These are phyloP conservation scores for Solanum commersonii DNA, from an alignment of 257 asterid genomes.

Conservation along the genomic window DNA sequence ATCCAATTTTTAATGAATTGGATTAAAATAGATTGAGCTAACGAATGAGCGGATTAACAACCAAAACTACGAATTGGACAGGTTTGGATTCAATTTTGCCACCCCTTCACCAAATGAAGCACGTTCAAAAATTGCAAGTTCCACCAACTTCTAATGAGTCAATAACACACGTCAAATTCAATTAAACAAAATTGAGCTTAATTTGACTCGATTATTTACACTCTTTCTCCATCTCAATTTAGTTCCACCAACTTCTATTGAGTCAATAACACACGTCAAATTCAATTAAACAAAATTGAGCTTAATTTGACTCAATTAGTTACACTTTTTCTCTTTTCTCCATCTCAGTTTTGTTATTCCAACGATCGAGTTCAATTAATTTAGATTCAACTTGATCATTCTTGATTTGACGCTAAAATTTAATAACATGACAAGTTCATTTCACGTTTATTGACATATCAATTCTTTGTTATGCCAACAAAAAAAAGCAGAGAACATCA, in stretches of 20 bases:
- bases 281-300: neutral
- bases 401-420: neutral
- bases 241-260: neutral
- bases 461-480: neutral
- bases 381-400: neutral
- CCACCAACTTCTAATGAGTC: neutral
- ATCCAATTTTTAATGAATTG: no score
- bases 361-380: neutral
- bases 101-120: neutral
- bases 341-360: neutral
- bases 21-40: no score
- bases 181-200: neutral
- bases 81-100: neutral
- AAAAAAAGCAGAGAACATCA: neutral
- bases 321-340: neutral
- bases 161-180: neutral
- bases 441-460: neutral
- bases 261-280: neutral
- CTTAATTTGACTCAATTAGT: neutral
- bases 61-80: no score
- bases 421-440: neutral
- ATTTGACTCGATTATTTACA: neutral
- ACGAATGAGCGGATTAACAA: neutral
- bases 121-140: neutral
- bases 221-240: neutral